Percentiles rank a stretch among this genome's conserved stretches.
Conservation (phyloP, 768 basidiomycete species). For the Amyloporia xantha region DNA sequence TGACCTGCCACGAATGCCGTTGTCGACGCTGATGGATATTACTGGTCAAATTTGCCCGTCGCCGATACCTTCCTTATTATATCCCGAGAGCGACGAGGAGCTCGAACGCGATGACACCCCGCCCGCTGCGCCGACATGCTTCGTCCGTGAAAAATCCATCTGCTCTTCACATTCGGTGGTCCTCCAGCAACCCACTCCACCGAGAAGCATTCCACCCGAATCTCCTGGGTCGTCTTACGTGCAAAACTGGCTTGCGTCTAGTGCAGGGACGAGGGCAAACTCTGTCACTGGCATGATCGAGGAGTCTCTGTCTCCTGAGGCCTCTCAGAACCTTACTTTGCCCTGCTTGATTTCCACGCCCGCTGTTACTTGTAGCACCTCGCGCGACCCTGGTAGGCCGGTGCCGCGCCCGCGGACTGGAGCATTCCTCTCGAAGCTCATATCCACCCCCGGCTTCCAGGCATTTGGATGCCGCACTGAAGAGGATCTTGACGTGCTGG, state of each 20-base stretch:
- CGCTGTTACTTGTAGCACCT: no score
- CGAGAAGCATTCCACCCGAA: not conserved
- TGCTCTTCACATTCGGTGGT: not conserved
- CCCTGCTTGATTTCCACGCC: no score
- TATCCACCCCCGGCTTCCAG: no score
- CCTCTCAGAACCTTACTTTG: no score
- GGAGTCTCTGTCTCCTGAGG: no score
- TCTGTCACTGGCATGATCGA: not conserved
- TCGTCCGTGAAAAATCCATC: not conserved
- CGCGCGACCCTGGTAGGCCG: no score
- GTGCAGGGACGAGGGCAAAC: not conserved
- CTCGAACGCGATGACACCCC: not conserved
- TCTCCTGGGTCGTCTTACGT: not conserved
- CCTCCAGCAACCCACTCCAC: not conserved
- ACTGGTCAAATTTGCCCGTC: not conserved
- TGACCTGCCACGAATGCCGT: not conserved
- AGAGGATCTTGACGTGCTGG: no score
- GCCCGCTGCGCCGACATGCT: not conserved
- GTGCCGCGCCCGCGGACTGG: no score
- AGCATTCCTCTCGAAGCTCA: no score
- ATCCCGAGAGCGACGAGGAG: not conserved
- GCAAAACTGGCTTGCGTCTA: not conserved
- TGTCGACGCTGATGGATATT: not conserved
- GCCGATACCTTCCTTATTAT: not conserved
- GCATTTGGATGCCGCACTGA: no score